Evolutionary conservation across 139 green algal genomes (phyloP).

Genomic region (Tetradesmus lagerheimii): DNA sequence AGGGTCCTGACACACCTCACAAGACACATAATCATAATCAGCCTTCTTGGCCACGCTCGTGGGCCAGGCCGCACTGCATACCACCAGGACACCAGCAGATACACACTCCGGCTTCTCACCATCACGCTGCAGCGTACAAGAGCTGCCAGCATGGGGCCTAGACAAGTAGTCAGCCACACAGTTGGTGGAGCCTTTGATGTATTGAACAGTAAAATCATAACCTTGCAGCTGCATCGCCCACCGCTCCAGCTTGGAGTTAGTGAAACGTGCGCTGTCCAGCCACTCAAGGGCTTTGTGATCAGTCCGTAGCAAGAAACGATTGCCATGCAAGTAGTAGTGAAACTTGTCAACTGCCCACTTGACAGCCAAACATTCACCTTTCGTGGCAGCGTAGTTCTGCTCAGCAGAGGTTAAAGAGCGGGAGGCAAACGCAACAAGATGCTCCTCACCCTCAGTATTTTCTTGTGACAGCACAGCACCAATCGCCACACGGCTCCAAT

Average conservation of each 20-base stretch:
- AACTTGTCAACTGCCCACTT: conserved; percentile 49
- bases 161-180: conserved; percentile 45
- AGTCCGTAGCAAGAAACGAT: conserved; percentile 26
- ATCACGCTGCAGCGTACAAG: neutral
- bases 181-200: conserved; percentile 39
- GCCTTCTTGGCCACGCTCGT: neutral
- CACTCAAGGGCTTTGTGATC: conserved; percentile 48
- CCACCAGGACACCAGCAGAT: neutral
- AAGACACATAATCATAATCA: too few species aligned
- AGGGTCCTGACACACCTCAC: too few species aligned
- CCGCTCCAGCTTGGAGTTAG: conserved; percentile 44
- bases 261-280: conserved; percentile 42
- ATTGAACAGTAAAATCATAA: conserved; percentile 44
- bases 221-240: conserved; percentile 49
- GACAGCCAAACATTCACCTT: conserved; percentile 48
- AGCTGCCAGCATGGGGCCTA: neutral
- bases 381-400: conserved; percentile 47
- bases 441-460: conserved; percentile 15
- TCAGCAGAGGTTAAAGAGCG: conserved; percentile 19
- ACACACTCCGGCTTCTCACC: neutral
- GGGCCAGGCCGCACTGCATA: conserved; percentile 10
- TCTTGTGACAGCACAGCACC: conserved; percentile 42
- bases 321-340: conserved; percentile 41
- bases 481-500: conserved; percentile 45
- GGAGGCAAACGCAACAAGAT: conserved; percentile 39